phyloP scores from a whole-genome alignment of 1,139 yeast species.

The Pichia sp. region DNA sequence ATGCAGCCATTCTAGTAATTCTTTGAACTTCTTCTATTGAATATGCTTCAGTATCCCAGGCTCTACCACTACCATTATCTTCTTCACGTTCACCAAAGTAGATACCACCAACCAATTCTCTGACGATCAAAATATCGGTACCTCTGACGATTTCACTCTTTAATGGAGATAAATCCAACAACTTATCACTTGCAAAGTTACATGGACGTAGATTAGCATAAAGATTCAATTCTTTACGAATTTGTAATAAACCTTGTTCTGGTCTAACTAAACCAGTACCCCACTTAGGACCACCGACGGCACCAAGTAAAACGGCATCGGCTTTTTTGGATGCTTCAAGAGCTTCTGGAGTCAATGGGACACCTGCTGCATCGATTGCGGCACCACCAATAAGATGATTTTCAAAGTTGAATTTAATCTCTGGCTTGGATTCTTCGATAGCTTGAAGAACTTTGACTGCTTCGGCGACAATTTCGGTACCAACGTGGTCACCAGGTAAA shows the following conservation, averaged over 20 bases:
- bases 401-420: constrained; percentile 64
- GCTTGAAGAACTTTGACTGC: constrained; percentile 87
- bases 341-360: constrained; percentile 82
- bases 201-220: constrained; percentile 97
- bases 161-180: constrained; percentile 81
- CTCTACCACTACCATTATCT: constrained; percentile 77
- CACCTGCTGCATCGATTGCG: constrained; percentile 94
- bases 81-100: constrained; percentile 94
- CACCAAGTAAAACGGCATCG: constrained; percentile 92
- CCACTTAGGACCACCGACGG: constrained; percentile 99
- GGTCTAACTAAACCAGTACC: constrained; percentile 93
- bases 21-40: constrained; percentile 86
- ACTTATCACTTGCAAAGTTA: constrained; percentile 81
- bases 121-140: constrained; percentile 83
- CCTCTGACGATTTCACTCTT: constrained; percentile 80
- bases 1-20: constrained; percentile 97
- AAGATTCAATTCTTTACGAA: constrained; percentile 86
- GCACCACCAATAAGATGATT: constrained; percentile 95
- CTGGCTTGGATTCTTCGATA: constrained; percentile 56
- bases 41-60: constrained; percentile 92
- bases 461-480: constrained; percentile 81
- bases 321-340: constrained; percentile 79
- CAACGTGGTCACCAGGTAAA: constrained; percentile 95
- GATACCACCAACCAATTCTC: constrained; percentile 97
- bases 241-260: constrained; percentile 89